phyloP scores from a whole-genome alignment of 345 rosid species.

The Eutrema yunnanense region DNA sequence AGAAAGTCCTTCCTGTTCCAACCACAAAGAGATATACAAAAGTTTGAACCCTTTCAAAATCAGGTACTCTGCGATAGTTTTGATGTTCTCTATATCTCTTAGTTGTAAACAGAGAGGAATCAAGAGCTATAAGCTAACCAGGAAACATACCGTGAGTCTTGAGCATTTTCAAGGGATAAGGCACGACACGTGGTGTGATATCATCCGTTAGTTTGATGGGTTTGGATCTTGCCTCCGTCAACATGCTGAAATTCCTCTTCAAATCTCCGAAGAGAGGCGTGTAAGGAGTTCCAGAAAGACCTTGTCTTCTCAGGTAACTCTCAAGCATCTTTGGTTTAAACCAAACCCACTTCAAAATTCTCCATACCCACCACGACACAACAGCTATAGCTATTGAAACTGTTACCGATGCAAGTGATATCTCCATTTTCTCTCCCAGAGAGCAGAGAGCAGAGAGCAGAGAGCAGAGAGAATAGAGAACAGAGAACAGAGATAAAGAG shows the following conservation, averaged over 20 bases:
- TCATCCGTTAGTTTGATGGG: background rate
- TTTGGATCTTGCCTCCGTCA: background rate
- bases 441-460: too few species aligned
- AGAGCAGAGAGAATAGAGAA: too few species aligned
- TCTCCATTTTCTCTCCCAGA: too few species aligned
- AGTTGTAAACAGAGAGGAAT: background rate
- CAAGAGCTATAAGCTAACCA: background rate
- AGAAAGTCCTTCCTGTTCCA: conserved; percentile 34
- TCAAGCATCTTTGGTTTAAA: background rate
- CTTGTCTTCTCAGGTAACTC: background rate
- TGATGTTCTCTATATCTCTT: background rate
- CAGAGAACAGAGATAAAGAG: too few species aligned
- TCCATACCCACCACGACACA: conserved; percentile 14
- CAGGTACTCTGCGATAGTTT: too few species aligned
- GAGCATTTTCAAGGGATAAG: background rate
- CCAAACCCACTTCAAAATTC: conserved; percentile 8
- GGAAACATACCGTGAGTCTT: conserved; percentile 5
- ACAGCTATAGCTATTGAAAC: background rate
- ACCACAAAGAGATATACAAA: background rate
- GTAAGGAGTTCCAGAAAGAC: conserved; percentile 24
- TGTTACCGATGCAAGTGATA: too few species aligned
- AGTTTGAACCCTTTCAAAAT: background rate
- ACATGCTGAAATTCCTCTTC: background rate
- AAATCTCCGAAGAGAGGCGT: conserved; percentile 21
- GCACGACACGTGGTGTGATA: background rate